Evolutionary conservation across 169 alveolate species (phyloP), one percentile per base, ranked within the genome.

Genomic region (Amoebophrya sp.): DNA sequence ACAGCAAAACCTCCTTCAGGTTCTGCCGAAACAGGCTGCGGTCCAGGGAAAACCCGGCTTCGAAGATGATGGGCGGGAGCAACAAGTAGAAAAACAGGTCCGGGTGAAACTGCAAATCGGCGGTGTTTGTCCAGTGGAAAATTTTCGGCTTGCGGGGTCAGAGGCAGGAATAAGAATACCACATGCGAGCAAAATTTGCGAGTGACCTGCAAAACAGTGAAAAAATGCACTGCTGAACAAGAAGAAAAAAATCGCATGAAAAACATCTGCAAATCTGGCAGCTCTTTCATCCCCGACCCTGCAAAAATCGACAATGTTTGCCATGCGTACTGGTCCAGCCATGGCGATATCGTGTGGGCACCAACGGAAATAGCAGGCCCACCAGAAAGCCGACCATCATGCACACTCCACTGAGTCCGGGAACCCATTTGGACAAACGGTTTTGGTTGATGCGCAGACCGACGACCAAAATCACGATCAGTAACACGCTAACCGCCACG

Each of bases 1-100:
- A 41, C 47, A 89, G 47, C 39, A 92, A 38, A 40, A 92, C 41
- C 12, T 77, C 41, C 3, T 41, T 77, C 12, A 83, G 89, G 53
- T 54, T 41, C 39, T 25, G 0, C 39, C 41, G 53, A 39, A 92
- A 88, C 23, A 38, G 89, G 18, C 47, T 32, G 23, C 54, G 40
- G 41, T 83, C 47, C 29, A 92, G 90, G 23, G 91, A 47, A 91
- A 92, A 89, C 18, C 92, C 93, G 39, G 93, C 93, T n/a, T 92
- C 93, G 39, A 92, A 40, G 39, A 92, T 89, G 89, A 92, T 92
- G 40, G 93, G 93, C 0, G 93, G 93, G 10, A 92, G 92, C 23
- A 92, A 77, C 54, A 92, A 88, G 40, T 77, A 88, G 83, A 77
- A 92, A 89, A 92, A 92, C 89, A 92, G 54, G 77, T 92, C 89